Percentiles rank a stretch among this genome's conserved stretches.
Evolutionary conservation across 2,329 filamentous ascomycete genomes (phyloP).

Genomic region (Apiospora phragmitis): DNA sequence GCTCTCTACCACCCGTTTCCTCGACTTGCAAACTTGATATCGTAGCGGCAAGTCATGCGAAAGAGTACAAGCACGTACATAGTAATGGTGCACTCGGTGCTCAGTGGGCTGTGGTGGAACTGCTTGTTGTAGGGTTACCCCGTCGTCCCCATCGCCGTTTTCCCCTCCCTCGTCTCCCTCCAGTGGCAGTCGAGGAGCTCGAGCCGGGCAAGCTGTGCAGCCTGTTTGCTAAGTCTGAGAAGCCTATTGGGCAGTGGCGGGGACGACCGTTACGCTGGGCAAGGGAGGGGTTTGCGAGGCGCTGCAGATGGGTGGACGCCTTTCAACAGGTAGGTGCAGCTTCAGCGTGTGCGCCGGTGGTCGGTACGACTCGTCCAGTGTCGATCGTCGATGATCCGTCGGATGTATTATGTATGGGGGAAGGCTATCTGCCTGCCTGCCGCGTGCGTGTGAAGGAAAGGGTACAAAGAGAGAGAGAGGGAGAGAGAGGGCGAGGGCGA

Average conservation of each 20-base stretch:
- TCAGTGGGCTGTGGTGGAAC: constrained; percentile 1
- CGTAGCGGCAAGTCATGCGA: background rate
- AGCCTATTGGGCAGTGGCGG: constrained; percentile 2
- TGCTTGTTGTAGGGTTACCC: background rate
- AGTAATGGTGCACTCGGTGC: background rate
- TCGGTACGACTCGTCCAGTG: constrained; percentile 6
- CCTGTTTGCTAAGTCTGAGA: background rate
- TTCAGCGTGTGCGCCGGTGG: background rate
- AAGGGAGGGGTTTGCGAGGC: constrained; percentile 12
- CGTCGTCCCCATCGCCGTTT: background rate
- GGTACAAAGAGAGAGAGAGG: background rate
- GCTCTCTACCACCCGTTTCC: background rate
- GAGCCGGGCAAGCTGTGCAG: constrained; percentile 2
- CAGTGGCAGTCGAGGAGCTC: background rate
- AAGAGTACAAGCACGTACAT: background rate
- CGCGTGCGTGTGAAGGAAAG: background rate
- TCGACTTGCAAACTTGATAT: background rate
- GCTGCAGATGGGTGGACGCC: constrained; percentile 4
- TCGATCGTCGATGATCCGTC: constrained; percentile 6
- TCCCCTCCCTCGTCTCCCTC: background rate
- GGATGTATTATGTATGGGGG: background rate
- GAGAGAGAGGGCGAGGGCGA: background rate
- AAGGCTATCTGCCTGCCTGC: constrained; percentile 1
- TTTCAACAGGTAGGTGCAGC: constrained; percentile 2
- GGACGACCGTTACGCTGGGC: constrained; percentile 5